Conservation (phyloP, 257 asterid genomes). For the Henckelia pumila region DNA sequence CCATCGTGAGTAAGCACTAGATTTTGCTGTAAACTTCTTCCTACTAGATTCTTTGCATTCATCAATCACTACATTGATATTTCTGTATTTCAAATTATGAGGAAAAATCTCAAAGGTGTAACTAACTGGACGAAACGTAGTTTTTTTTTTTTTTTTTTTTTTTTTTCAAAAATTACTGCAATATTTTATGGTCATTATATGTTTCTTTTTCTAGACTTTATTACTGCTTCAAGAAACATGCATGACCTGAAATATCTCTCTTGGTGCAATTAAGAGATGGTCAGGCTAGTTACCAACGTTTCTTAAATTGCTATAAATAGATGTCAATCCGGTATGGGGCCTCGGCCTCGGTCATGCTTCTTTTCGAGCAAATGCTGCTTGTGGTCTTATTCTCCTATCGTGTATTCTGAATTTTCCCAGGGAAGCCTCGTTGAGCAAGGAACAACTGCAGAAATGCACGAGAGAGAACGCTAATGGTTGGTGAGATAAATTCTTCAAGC, state of each 20-base stretch:
- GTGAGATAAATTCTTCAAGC: conserved; percentile 7
- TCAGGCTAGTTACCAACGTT: not conserved
- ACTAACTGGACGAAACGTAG: not conserved
- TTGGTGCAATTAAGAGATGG: not conserved
- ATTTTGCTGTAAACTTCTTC: not conserved
- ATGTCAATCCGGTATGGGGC: not conserved
- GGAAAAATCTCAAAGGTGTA: too few relatives aligned
- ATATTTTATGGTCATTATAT: not conserved
- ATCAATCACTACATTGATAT: too few relatives aligned
- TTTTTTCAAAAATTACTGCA: not conserved
- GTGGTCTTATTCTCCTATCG: not conserved
- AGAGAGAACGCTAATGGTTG: conserved; percentile 18
- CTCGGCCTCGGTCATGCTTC: not conserved
- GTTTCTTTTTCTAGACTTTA: not conserved
- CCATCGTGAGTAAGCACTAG: conserved; percentile 43
- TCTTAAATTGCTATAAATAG: not conserved
- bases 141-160: too few relatives aligned
- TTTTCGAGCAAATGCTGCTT: not conserved
- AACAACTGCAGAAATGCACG: conserved; percentile 30
- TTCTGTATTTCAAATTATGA: too few relatives aligned
- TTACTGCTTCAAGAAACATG: not conserved
- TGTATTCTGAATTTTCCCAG: conserved; percentile 24
- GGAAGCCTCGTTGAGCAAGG: conserved; percentile 42
- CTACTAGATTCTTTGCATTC: conserved; percentile 19
- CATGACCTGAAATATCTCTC: not conserved